Evolutionary conservation across 352 stramenopile genomes (phyloP).

Genomic region (Phytopythium delawarense): DNA sequence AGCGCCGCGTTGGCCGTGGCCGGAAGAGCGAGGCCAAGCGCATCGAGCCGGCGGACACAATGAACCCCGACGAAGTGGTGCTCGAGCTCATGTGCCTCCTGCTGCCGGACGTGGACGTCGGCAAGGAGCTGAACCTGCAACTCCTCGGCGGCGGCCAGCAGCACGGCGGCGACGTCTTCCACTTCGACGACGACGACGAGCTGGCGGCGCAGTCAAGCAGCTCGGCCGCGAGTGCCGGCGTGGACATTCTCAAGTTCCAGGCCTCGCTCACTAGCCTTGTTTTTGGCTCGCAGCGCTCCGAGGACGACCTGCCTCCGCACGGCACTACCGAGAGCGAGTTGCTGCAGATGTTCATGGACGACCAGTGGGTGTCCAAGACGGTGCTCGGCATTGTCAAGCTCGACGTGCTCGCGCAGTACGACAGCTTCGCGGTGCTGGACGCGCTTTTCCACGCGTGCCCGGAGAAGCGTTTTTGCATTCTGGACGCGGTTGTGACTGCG

Average conservation of each 20-base stretch:
- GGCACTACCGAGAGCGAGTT: slow-evolving; percentile 26
- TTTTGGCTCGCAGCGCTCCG: slow-evolving; percentile 20
- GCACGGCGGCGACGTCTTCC: slow-evolving; percentile 51
- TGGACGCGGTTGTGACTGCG: slow-evolving; percentile 28
- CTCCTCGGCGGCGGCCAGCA: slow-evolving; percentile 42
- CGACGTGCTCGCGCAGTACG: slow-evolving; percentile 53
- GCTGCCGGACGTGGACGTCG: slow-evolving; percentile 67
- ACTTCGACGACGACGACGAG: slow-evolving; percentile 71
- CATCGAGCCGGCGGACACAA: slow-evolving; percentile 18
- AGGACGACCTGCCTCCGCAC: slow-evolving; percentile 19
- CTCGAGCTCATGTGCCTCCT: slow-evolving; percentile 73
- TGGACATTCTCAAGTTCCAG: slow-evolving; percentile 71
- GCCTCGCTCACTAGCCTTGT: slow-evolving; percentile 43
- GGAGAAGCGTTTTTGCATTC: slow-evolving; percentile 25
- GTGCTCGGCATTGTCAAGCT: slow-evolving; percentile 50
- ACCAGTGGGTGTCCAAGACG: slow-evolving; percentile 42
- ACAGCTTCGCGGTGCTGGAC: slow-evolving; percentile 52
- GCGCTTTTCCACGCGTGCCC: slow-evolving; percentile 46
- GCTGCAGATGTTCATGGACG: slow-evolving; percentile 36
- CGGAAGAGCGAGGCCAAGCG: slow-evolving; percentile 52
- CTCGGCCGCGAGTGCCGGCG: slow-evolving; percentile 17
- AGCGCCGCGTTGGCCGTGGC: slow-evolving; percentile 53
- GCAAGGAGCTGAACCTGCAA: slow-evolving; percentile 72
- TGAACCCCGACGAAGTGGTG: slow-evolving; percentile 61
- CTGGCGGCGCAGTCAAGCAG: slow-evolving; percentile 10